phyloP scores from a whole-genome alignment of 2,329 filamentous ascomycete species.

The Alternaria incomplexa region DNA sequence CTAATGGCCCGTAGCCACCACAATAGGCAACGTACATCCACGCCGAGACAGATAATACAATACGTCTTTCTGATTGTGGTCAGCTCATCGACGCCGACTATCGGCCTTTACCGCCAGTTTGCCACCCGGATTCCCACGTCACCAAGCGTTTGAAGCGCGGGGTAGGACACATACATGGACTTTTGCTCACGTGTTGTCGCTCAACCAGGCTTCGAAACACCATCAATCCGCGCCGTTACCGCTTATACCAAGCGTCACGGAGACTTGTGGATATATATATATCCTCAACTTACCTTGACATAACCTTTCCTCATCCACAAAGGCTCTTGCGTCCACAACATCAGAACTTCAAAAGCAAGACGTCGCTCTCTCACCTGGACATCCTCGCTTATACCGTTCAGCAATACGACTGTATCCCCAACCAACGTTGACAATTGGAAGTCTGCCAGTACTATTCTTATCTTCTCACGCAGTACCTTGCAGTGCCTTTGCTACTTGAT shows the following conservation, averaged over 20 bases:
- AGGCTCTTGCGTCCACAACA: neutral
- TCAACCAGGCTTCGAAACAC: neutral
- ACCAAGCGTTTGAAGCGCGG: neutral
- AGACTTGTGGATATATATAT: neutral
- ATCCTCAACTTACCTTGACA: neutral
- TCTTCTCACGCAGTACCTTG: neutral
- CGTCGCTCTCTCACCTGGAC: slow-evolving; percentile 8
- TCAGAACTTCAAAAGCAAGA: slow-evolving; percentile 1
- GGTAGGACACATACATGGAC: neutral
- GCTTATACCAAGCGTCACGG: neutral
- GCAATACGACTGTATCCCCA: neutral
- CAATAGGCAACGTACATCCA: neutral
- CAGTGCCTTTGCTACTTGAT: neutral
- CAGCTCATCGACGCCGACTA: neutral
- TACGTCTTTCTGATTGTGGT: neutral
- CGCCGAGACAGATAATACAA: neutral
- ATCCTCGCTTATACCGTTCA: neutral
- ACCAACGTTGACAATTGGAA: neutral
- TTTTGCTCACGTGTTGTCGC: neutral
- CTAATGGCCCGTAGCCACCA: neutral
- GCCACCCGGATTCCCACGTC: neutral
- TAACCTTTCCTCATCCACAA: neutral
- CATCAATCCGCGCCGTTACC: slow-evolving; percentile 2
- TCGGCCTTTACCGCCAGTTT: slow-evolving; percentile 1
- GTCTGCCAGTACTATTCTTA: neutral